phyloP scores from a whole-genome alignment of 2,329 filamentous ascomycete species.

The Dichotomopilus funicola region DNA sequence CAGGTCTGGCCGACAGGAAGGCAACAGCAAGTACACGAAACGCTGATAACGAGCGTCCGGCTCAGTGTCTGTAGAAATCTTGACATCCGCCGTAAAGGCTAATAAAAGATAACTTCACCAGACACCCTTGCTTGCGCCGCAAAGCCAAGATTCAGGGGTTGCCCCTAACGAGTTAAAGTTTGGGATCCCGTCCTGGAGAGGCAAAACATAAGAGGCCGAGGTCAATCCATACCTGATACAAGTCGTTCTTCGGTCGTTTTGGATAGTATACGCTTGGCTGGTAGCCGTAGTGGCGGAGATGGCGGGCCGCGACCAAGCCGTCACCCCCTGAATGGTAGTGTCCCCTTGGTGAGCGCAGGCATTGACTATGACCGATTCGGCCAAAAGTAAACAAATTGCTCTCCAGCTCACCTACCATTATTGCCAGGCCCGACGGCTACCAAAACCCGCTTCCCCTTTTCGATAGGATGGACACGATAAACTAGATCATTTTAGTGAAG shows the following conservation, averaged over 20 bases:
- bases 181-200: neutral
- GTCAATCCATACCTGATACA: conserved; percentile 62
- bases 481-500: conserved; percentile 44
- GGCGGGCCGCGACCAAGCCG: conserved; percentile 86
- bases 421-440: conserved; percentile 86
- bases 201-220: neutral
- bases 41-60: conserved; percentile 5
- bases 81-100: neutral
- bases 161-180: neutral
- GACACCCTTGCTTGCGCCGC: too few relatives aligned
- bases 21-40: conserved; percentile 17
- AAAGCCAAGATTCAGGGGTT: conserved; percentile 1
- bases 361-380: conserved; percentile 9
- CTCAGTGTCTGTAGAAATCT: neutral
- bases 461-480: conserved; percentile 73
- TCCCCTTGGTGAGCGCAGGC: conserved; percentile 15
- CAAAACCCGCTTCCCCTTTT: conserved; percentile 64
- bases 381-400: conserved; percentile 2
- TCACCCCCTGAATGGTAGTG: conserved; percentile 66
- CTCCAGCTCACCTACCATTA: conserved; percentile 44
- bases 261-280: conserved; percentile 85
- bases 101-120: conserved; percentile 1
- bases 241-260: conserved; percentile 81
- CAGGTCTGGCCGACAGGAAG: conserved; percentile 4
- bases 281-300: conserved; percentile 89